Evolutionary conservation across 2,329 filamentous ascomycete species (phyloP).

Genomic region (Pestalotiopsis sp.): DNA sequence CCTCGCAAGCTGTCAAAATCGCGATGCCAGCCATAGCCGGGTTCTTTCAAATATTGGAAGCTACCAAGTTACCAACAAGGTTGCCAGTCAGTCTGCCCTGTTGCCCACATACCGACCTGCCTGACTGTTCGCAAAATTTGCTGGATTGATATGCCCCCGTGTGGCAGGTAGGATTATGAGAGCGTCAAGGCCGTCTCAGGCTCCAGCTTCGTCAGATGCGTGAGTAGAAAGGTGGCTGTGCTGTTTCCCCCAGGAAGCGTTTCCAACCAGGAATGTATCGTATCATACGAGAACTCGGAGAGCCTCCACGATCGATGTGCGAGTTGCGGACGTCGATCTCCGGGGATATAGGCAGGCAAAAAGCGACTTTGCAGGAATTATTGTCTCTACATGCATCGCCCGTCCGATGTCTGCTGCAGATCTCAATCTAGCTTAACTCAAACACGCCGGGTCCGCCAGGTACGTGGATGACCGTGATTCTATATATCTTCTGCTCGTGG

Average conservation of each 20-base stretch:
- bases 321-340: background rate
- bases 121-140: background rate
- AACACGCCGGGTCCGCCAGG: background rate
- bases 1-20: background rate
- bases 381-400: background rate
- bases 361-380: background rate
- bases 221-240: background rate
- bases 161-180: background rate
- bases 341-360: background rate
- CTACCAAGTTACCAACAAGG: background rate
- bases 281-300: background rate
- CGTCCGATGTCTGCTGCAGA: conserved; percentile 9
- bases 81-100: background rate
- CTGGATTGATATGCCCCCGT: background rate
- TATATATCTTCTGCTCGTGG: background rate
- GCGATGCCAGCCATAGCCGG: background rate
- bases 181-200: background rate
- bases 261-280: background rate
- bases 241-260: background rate
- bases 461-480: background rate
- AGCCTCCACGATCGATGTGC: background rate
- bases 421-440: conserved; percentile 2
- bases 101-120: background rate
- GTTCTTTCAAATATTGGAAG: background rate
- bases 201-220: background rate